Evolutionary conservation across 352 stramenopile genomes (phyloP).

Genomic region (Pelagophyceae sp.): DNA sequence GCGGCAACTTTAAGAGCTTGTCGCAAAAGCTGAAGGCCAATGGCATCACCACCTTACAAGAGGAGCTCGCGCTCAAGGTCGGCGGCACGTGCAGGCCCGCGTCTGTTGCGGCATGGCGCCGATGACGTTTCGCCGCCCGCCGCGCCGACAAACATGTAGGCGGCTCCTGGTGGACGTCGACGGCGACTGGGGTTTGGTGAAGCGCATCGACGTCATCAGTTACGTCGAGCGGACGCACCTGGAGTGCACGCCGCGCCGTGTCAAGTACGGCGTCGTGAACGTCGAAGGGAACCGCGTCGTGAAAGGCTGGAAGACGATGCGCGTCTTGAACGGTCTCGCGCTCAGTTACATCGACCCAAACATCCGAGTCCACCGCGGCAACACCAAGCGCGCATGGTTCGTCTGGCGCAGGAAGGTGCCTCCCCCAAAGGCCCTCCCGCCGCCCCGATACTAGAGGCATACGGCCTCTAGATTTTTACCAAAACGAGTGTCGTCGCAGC

Average conservation of each 20-base stretch:
- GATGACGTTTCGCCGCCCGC: too few species aligned
- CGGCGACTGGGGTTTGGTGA: background rate
- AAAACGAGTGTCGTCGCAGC: too few species aligned
- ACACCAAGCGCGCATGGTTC: background rate
- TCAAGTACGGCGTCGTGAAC: background rate
- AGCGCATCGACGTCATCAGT: background rate
- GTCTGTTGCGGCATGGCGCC: too few species aligned
- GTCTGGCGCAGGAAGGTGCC: conserved; percentile 11
- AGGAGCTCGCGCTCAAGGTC: background rate
- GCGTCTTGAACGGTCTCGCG: conserved; percentile 7
- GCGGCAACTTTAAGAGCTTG: background rate
- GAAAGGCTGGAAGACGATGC: conserved; percentile 16
- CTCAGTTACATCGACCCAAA: background rate
- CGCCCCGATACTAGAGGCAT: too few species aligned
- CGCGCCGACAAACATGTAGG: too few species aligned
- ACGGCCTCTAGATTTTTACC: too few species aligned
- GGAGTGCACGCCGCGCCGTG: background rate
- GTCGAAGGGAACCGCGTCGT: conserved; percentile 5
- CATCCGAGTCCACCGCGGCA: background rate
- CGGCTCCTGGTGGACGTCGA: background rate
- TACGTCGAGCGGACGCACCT: background rate
- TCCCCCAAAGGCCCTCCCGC: too few species aligned
- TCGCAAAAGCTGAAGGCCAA: background rate
- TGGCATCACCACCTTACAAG: background rate
- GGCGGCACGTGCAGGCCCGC: background rate